A percentile compares a stretch with the other conserved stretches of the same genome.
These are phyloP conservation scores for Dacryopinax spathularia DNA, from an alignment of 768 basidiomycete genomes.

Conservation along the genomic window DNA sequence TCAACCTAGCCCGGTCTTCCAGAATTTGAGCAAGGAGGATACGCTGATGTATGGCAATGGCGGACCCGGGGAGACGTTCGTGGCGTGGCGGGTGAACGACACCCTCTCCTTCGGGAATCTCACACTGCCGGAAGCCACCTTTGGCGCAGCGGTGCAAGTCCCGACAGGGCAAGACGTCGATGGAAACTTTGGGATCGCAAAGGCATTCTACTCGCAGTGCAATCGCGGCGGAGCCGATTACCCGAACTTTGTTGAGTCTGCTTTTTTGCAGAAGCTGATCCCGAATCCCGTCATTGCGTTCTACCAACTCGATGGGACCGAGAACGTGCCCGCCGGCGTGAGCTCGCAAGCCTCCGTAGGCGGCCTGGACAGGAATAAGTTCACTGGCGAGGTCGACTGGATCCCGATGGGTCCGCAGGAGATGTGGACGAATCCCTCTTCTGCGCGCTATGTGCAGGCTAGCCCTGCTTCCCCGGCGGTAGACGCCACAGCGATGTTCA, in stretches of 20 bases:
- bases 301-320: slow-evolving; percentile 1
- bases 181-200: slow-evolving; percentile 4
- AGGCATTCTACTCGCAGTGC: slow-evolving; percentile 5
- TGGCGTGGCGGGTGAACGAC: slow-evolving; percentile 4
- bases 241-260: slow-evolving; percentile 5
- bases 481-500: slow-evolving; percentile 4
- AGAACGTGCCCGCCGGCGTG: neutral
- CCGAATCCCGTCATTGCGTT: slow-evolving; percentile 1
- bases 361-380: slow-evolving; percentile 9
- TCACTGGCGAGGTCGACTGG: slow-evolving; percentile 9
- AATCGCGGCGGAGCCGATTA: neutral
- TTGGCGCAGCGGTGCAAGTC: slow-evolving; percentile 3
- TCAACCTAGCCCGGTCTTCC: neutral
- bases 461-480: neutral
- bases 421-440: slow-evolving; percentile 1
- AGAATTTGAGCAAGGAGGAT: slow-evolving; percentile 1
- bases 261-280: slow-evolving; percentile 2
- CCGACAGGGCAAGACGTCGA: neutral
- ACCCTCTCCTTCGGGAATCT: slow-evolving; percentile 5
- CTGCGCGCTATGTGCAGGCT: neutral
- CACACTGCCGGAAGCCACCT: slow-evolving; percentile 1
- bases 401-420: slow-evolving; percentile 1
- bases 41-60: neutral
- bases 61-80: neutral
- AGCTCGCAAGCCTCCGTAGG: neutral